phyloP scores from a whole-genome alignment of 208 protist genomes.

The Leishmania guyanensis region DNA sequence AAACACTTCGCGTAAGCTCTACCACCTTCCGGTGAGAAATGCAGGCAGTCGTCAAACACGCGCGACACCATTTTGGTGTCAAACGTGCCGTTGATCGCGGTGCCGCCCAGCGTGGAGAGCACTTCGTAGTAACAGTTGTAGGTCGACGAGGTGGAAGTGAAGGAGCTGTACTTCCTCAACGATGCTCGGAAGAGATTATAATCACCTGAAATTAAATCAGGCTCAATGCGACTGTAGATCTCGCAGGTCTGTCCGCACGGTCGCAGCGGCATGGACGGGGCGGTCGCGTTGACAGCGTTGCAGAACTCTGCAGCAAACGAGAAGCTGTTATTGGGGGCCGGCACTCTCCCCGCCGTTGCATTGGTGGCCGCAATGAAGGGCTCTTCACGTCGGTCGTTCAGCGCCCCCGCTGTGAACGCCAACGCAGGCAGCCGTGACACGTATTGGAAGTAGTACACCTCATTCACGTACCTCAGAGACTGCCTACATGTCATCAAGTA shows the following conservation, averaged over 20 bases:
- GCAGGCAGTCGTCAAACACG: constrained; percentile 29
- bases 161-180: neutral
- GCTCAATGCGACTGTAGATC: neutral
- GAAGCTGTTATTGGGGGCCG: too few relatives aligned
- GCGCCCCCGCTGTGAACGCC: neutral
- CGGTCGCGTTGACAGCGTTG: neutral
- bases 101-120: neutral
- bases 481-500: constrained; percentile 21
- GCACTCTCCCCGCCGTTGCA: neutral
- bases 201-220: neutral
- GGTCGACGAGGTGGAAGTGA: neutral
- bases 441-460: constrained; percentile 2
- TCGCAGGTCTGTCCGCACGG: neutral
- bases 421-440: constrained; percentile 4
- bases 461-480: neutral
- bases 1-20: constrained; percentile 13
- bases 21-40: constrained; percentile 18
- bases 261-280: too few relatives aligned
- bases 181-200: neutral
- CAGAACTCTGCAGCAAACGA: neutral
- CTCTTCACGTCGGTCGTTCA: neutral
- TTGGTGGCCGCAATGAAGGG: neutral
- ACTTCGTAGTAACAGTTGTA: constrained; percentile 22
- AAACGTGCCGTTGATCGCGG: neutral
- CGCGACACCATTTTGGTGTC: neutral